Evolutionary conservation across 192 early-diverging fungal genomes (phyloP).

Genomic region (Funneliformis mosseae): DNA sequence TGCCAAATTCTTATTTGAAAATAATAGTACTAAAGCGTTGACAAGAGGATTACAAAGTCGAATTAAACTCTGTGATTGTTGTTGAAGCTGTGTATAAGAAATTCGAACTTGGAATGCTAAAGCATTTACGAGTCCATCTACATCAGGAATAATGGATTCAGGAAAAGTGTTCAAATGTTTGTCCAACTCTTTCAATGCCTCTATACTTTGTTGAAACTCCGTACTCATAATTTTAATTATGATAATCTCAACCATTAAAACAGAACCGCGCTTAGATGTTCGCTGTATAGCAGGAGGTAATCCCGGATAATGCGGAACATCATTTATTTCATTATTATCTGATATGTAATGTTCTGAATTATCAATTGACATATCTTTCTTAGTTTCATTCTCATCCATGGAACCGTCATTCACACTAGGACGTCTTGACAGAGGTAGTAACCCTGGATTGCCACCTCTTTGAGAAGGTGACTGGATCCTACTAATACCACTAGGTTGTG

Average conservation of each 20-base stretch:
- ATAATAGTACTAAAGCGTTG: constrained; percentile 77
- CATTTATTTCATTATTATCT: not conserved
- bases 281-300: constrained; percentile 31
- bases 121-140: constrained; percentile 69
- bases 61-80: constrained; percentile 49
- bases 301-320: no score
- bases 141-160: constrained; percentile 57
- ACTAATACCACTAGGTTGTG: constrained; percentile 32
- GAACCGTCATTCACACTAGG: not conserved
- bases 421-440: not conserved
- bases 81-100: constrained; percentile 64
- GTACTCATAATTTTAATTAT: constrained; percentile 68
- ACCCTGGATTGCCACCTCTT: not conserved
- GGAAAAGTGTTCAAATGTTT: constrained; percentile 56
- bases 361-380: constrained; percentile 24
- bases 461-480: constrained; percentile 13
- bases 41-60: constrained; percentile 82
- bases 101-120: constrained; percentile 74
- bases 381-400: constrained; percentile 10
- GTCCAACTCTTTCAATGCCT: constrained; percentile 78
- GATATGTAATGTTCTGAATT: not conserved
- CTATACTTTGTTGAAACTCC: constrained; percentile 66
- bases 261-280: not conserved
- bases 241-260: constrained; percentile 65
- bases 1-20: constrained; percentile 70